A percentile compares a stretch with the other conserved stretches of the same genome.
Evolutionary conservation across 495 filamentous ascomycete species (phyloP).

Genomic region (Thermothielavioides terrestris): DNA sequence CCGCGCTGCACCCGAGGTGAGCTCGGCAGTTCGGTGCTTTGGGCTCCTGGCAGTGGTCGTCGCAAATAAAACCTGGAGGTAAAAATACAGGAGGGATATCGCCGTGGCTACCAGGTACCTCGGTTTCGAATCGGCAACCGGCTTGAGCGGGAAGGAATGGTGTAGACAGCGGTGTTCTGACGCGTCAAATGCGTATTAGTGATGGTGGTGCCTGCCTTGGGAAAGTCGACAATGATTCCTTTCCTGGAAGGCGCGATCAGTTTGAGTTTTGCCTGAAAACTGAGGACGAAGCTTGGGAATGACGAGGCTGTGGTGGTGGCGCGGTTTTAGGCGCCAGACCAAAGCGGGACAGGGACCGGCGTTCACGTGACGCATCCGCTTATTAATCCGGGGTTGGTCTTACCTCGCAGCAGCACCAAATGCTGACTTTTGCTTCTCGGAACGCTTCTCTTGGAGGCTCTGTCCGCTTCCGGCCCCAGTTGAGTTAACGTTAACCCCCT

Average conservation of each 20-base stretch:
- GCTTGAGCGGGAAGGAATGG: not conserved
- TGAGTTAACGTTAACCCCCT: not conserved
- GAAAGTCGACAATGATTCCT: not conserved
- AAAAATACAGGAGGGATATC: not conserved
- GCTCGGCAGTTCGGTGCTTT: not conserved
- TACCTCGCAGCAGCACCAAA: not conserved
- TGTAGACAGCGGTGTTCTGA: not conserved
- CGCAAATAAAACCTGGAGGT: not conserved
- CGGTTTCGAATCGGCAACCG: not conserved
- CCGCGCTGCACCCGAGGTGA: slow-evolving; percentile 6
- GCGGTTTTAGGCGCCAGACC: not conserved
- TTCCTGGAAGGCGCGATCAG: not conserved
- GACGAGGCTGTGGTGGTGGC: slow-evolving; percentile 2
- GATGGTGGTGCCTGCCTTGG: slow-evolving; percentile 1
- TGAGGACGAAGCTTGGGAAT: not conserved
- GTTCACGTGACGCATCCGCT: not conserved
- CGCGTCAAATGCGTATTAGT: slow-evolving; percentile 5
- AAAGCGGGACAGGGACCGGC: not conserved
- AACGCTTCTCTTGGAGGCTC: too few species aligned
- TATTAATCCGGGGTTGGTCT: not conserved
- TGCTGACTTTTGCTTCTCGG: too few species aligned
- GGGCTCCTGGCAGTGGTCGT: not conserved
- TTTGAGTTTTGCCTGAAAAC: slow-evolving; percentile 6
- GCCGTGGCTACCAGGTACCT: too few species aligned
- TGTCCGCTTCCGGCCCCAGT: too few species aligned